Base-by-base conservation (phyloP, 495 filamentous ascomycete species). In the Penicillium cataractarum region DNA sequence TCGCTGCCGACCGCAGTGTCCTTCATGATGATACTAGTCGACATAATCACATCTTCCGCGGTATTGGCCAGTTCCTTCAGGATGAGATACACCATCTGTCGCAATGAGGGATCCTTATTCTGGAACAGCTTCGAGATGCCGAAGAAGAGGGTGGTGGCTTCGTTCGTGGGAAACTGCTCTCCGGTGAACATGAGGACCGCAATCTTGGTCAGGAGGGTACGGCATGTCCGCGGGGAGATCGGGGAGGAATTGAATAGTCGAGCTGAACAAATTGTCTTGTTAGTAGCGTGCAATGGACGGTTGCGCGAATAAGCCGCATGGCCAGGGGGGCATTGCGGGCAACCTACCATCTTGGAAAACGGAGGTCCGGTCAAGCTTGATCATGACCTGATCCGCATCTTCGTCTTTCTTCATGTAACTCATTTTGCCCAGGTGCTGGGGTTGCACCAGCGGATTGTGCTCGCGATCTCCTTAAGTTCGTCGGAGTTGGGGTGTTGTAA, bases 41-140 rank as follows among this genome's bases (percentile, higher is more conserved):
- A 94, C 95, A 99, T 98, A 67, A 99, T 99, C 61, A 97, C 93
- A 84, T 99, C 95, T 78, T 98, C 93, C 31, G 96, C 94, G n/a
- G 92, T 96, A 72, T 87, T 85, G 62, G 94, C 91, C 66, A 99
- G 83, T 84, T 99, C 95, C 84, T 97, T 97, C 81, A 99, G 89
- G 66, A 97, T 88, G 32, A 99, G 84, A 80, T 98, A 97, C 37
- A 99, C 94, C 94, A 98, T 98, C 82, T 99, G 95, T 69, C 95
- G 92, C 76, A 99, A 84, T 65, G 91, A 92, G 67, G 93, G 91
- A 87, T 99, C 95, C 77, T 97, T 97, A 78, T 97, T 97, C 80
- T 99, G 95, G 83, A 99, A 99, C 60, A 99, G 87, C 82, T 99
- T 99, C 62, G 93, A 97, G 76, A 99, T 98, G 63, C 94, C 93